A percentile compares a stretch with the other conserved stretches of the same genome.
Conservation (phyloP, 352 stramenopile species). For the Phytophthora idaei region DNA sequence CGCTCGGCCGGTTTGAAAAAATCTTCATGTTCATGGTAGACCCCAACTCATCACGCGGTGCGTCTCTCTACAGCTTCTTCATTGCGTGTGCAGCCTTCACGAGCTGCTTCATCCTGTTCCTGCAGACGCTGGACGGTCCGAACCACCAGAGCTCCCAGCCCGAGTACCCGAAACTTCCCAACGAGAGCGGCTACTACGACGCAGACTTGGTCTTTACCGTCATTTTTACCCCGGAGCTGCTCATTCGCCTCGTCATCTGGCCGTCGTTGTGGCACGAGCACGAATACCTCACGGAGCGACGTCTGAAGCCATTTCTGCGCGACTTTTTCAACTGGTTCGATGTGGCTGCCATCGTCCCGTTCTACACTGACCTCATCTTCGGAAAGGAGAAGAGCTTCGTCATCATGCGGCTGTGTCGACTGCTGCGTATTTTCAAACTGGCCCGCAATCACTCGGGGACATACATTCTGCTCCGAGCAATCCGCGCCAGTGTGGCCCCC, state of each 20-base stretch:
- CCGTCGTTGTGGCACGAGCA: constrained; percentile 74
- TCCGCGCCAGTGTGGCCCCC: constrained; percentile 69
- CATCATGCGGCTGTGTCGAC: constrained; percentile 65
- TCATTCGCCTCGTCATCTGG: constrained; percentile 77
- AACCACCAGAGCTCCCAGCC: constrained; percentile 69
- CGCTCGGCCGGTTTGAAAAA: constrained; percentile 64
- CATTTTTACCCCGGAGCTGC: constrained; percentile 73
- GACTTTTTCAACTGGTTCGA: constrained; percentile 89
- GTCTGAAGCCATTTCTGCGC: constrained; percentile 66
- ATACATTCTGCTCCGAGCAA: constrained; percentile 78
- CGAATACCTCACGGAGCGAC: constrained; percentile 69
- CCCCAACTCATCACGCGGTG: constrained; percentile 64
- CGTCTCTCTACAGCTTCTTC: constrained; percentile 75
- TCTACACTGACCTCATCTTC: constrained; percentile 79
- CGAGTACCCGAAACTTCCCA: constrained; percentile 66
- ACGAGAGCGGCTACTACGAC: constrained; percentile 55
- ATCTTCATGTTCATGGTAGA: constrained; percentile 78
- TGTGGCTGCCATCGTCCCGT: constrained; percentile 67
- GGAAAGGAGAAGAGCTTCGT: constrained; percentile 79
- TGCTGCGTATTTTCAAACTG: constrained; percentile 85
- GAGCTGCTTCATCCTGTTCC: constrained; percentile 77
- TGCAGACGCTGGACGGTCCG: constrained; percentile 76
- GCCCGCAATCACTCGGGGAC: constrained; percentile 79
- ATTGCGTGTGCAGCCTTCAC: constrained; percentile 70
- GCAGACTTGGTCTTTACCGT: constrained; percentile 74